Evolutionary conservation across 805 yeast genomes (phyloP).

Genomic region (Peterozyma xylosa): DNA sequence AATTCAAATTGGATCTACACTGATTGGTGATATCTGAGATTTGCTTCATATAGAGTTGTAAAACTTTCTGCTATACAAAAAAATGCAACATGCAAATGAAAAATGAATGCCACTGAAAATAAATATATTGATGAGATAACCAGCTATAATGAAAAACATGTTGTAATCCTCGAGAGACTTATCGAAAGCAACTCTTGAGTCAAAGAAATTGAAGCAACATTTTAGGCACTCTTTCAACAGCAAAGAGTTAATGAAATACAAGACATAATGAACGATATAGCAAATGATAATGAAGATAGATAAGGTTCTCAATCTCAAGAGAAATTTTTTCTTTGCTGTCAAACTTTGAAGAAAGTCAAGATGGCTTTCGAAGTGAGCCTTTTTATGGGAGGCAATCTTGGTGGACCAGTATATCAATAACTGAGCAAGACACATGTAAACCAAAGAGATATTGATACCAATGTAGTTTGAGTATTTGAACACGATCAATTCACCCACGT

Average conservation of each 20-base stretch:
- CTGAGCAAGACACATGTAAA: background rate
- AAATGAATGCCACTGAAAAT: background rate
- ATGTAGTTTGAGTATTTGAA: background rate
- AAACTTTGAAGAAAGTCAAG: background rate
- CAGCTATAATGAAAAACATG: background rate
- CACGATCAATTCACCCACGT: background rate
- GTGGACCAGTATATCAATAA: background rate
- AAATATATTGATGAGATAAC: background rate
- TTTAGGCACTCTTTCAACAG: background rate
- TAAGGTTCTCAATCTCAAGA: background rate
- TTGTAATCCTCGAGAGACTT: background rate
- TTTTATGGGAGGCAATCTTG: background rate
- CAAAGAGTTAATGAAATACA: background rate
- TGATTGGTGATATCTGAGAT: no score
- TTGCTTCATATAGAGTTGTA: background rate
- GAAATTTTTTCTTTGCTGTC: background rate
- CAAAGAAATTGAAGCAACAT: background rate
- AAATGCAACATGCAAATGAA: background rate
- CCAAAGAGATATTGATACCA: background rate
- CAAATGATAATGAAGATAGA: background rate
- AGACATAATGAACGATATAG: background rate
- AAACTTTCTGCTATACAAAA: background rate
- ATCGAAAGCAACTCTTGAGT: background rate
- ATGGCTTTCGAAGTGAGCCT: background rate
- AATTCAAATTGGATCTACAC: no score